These are phyloP conservation scores for Penstemon eatonii DNA, from an alignment of 257 asterid species.

Conservation along the genomic window DNA sequence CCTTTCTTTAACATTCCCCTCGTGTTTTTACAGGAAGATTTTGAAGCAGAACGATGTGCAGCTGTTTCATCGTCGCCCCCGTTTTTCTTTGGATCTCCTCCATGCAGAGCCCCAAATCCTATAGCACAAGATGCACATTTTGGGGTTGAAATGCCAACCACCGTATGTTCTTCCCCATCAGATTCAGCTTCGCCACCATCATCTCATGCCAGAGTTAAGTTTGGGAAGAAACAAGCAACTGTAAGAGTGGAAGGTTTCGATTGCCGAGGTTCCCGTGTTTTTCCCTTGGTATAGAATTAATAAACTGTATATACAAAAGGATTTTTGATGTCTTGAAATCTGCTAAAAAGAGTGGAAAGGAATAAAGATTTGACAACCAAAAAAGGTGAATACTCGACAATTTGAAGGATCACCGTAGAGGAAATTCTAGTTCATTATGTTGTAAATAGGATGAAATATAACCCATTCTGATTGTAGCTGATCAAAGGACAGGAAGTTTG, in stretches of 20 bases:
- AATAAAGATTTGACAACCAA: constrained; percentile 6
- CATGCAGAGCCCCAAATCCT: constrained; percentile 47
- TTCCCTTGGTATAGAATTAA: constrained; percentile 29
- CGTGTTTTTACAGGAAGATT: constrained; percentile 32
- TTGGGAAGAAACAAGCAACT: constrained; percentile 32
- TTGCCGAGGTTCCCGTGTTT: constrained; percentile 28
- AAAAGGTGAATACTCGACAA: constrained; percentile 7
- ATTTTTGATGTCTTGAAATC: constrained; percentile 7
- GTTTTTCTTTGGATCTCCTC: constrained; percentile 45
- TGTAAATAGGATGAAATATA: not conserved
- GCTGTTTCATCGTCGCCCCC: constrained; percentile 44
- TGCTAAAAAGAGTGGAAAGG: not conserved
- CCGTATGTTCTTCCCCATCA: constrained; percentile 16
- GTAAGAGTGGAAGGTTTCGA: constrained; percentile 49
- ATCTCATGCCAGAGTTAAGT: constrained; percentile 27
- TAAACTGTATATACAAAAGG: constrained; percentile 23
- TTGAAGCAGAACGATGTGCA: constrained; percentile 31
- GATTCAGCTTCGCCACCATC: constrained; percentile 23
- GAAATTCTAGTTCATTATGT: constrained; percentile 6
- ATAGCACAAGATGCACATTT: constrained; percentile 45
- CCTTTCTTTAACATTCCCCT: not conserved
- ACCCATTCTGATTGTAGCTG: constrained; percentile 10
- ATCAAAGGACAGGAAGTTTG: constrained; percentile 3
- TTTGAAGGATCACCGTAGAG: constrained; percentile 2
- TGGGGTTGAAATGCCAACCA: constrained; percentile 24